Conservation (phyloP, 179 eudicot species). For the Silene coronaria region DNA sequence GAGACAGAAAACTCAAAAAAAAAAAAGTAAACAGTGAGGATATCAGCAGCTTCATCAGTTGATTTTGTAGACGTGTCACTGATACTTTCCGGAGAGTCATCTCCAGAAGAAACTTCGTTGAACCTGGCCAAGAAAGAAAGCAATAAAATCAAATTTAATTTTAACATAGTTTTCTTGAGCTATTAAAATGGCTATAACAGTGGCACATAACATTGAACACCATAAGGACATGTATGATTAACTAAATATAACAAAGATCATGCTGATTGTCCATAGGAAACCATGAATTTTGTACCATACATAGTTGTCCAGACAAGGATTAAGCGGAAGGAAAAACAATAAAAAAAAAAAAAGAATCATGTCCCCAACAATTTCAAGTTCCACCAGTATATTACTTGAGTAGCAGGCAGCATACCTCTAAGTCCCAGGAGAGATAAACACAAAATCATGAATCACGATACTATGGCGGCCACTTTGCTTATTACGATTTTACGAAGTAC, state of each 20-base stretch:
- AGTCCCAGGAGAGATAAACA: neutral
- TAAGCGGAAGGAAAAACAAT: neutral
- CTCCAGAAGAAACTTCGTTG: conserved; percentile 71
- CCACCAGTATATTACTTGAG: neutral
- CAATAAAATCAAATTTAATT: conserved; percentile 11
- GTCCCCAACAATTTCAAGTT: neutral
- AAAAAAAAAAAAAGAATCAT: neutral
- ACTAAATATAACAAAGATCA: neutral
- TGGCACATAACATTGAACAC: neutral
- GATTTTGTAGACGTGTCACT: conserved; percentile 36
- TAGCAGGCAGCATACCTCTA: neutral
- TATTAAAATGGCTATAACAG: neutral
- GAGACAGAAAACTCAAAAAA: conserved; percentile 1
- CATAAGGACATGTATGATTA: neutral
- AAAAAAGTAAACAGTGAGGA: conserved; percentile 29
- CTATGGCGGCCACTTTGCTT: neutral
- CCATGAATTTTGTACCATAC: neutral
- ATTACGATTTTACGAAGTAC: neutral
- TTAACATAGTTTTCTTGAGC: neutral
- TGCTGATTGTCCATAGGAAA: neutral
- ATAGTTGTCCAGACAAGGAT: neutral
- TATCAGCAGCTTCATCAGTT: conserved; percentile 46
- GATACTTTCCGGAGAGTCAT: conserved; percentile 42
- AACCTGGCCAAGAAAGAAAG: conserved; percentile 40
- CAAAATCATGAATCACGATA: neutral